phyloP scores from a whole-genome alignment of 148 eudicot genomes.

The Rhododendron ferrugineum region DNA sequence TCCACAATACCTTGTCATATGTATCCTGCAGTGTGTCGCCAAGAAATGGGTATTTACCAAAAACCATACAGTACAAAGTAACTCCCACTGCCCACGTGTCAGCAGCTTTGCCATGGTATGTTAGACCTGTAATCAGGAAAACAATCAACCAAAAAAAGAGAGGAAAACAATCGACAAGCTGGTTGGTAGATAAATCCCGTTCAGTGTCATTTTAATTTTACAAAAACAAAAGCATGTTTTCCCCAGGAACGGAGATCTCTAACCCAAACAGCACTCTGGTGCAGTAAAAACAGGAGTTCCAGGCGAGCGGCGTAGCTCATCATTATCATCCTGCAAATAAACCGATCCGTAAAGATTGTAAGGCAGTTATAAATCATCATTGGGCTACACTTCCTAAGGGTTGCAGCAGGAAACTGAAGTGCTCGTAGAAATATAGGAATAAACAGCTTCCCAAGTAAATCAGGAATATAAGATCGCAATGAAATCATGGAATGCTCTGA shows the following conservation, averaged over 20 bases:
- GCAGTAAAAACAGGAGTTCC: slow-evolving; percentile 98
- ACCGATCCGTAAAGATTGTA: neutral
- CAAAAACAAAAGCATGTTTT: neutral
- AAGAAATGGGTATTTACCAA: slow-evolving; percentile 82
- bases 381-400: neutral
- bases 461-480: neutral
- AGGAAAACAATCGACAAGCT: neutral
- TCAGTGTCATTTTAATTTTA: neutral
- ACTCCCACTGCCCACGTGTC: slow-evolving; percentile 97
- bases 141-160: neutral
- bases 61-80: slow-evolving; percentile 70
- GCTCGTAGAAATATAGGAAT: neutral
- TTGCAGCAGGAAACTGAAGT: neutral
- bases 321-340: slow-evolving; percentile 67
- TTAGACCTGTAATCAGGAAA: slow-evolving; percentile 41
- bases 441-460: neutral
- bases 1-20: slow-evolving; percentile 69
- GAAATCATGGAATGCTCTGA: neutral
- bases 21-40: slow-evolving; percentile 92
- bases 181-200: neutral
- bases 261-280: slow-evolving; percentile 94
- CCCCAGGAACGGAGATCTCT: slow-evolving; percentile 6
- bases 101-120: slow-evolving; percentile 82
- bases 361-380: neutral
- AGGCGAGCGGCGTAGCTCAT: slow-evolving; percentile 91